Conservation (phyloP, 306 rosid species). For the Amphicarpaea edgeworthii region DNA sequence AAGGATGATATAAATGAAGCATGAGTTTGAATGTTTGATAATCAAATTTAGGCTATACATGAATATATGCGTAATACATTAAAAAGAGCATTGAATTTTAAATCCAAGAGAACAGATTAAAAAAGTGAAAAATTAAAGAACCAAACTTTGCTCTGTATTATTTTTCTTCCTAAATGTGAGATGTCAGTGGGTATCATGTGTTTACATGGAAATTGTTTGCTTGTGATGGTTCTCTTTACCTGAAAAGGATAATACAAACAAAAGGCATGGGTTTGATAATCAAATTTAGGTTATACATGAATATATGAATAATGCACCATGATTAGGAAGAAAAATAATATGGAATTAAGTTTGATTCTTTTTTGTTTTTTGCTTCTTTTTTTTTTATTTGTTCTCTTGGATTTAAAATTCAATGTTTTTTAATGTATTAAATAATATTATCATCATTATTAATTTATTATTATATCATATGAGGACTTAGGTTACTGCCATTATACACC, state of each 20-base stretch:
- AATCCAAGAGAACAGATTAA: not conserved
- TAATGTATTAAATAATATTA: not conserved
- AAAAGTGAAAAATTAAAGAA: not conserved
- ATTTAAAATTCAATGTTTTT: slow-evolving; percentile 12
- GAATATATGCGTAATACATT: not conserved
- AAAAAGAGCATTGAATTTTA: not conserved
- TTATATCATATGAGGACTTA: not conserved
- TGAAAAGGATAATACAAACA: not conserved
- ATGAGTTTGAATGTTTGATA: slow-evolving; percentile 13
- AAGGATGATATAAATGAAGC: not conserved
- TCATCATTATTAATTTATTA: not conserved
- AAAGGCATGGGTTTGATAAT: slow-evolving; percentile 1
- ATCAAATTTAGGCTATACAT: not conserved
- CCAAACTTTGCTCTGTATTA: not conserved
- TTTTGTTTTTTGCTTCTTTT: not conserved
- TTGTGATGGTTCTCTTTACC: not conserved
- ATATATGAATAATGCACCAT: slow-evolving; percentile 1
- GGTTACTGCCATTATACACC: too few species aligned
- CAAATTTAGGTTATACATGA: slow-evolving; percentile 17
- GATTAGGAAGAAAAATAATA: not conserved
- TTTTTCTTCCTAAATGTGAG: not conserved
- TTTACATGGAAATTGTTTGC: not conserved
- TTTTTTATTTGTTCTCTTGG: not conserved
- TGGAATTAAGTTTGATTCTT: slow-evolving; percentile 4
- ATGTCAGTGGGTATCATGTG: not conserved